phyloP scores from a whole-genome alignment of 805 yeast species.

The Tetrapisispora phaffii region DNA sequence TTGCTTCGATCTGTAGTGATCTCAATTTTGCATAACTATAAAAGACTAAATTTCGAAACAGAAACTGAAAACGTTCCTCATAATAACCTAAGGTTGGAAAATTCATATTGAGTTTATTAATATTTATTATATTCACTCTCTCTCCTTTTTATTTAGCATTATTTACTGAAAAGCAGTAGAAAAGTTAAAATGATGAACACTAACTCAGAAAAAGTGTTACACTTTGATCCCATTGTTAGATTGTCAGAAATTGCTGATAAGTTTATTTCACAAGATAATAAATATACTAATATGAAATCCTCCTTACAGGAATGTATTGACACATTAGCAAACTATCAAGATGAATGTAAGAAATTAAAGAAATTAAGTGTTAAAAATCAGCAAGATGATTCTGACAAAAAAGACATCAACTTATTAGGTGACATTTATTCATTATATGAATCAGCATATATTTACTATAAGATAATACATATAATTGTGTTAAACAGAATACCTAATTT shows the following conservation, averaged over 20 bases:
- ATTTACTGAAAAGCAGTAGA: no score
- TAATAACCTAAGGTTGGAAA: no score
- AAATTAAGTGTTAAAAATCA: slow-evolving; percentile 1
- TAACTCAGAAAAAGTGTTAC: not conserved
- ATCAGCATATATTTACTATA: slow-evolving; percentile 29
- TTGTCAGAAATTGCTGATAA: slow-evolving; percentile 12
- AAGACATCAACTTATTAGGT: not conserved
- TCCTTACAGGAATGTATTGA: slow-evolving; percentile 25
- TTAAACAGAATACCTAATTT: slow-evolving; percentile 23
- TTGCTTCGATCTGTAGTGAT: no score
- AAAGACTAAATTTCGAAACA: no score
- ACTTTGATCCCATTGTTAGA: slow-evolving; percentile 4
- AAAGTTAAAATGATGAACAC: not conserved
- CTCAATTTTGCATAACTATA: no score
- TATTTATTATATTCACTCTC: no score
- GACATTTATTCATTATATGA: slow-evolving; percentile 18
- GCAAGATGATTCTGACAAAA: not conserved
- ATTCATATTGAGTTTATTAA: no score
- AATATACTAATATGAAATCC: slow-evolving; percentile 15
- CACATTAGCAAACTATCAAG: slow-evolving; percentile 25
- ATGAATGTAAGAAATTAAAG: slow-evolving; percentile 21
- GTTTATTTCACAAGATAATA: slow-evolving; percentile 12
- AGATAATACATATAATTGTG: slow-evolving; percentile 24
- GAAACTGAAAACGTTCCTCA: no score
- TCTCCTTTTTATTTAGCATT: no score